Evolutionary conservation across 371 early-diverging fungal genomes (phyloP).

Genomic region (Haplosporangium sp.): DNA sequence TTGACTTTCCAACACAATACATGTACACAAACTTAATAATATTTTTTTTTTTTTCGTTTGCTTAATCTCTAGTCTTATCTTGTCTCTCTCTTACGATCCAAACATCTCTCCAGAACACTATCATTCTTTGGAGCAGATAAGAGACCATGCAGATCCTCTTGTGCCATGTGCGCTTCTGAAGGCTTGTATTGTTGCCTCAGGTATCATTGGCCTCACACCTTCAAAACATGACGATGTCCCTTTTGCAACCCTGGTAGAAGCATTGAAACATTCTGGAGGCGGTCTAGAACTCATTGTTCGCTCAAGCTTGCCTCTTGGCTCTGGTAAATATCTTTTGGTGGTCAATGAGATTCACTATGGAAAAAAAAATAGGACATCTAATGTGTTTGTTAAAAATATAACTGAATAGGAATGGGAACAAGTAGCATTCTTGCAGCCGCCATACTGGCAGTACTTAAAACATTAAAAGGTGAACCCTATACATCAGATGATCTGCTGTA

Average conservation of each 20-base stretch:
- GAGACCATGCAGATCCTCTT: conserved; percentile 49
- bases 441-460: conserved; percentile 38
- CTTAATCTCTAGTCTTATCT: conserved; percentile 19
- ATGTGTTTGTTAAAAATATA: too few species aligned
- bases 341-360: too few species aligned
- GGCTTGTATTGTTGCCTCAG: conserved; percentile 50
- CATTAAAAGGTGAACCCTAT: conserved; percentile 34
- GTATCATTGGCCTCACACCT: conserved; percentile 39
- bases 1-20: not conserved
- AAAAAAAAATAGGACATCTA: too few species aligned
- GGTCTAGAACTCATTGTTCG: conserved; percentile 41
- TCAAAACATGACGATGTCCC: conserved; percentile 26
- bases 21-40: too few species aligned
- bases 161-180: conserved; percentile 47
- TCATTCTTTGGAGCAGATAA: conserved; percentile 39
- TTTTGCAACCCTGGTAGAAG: conserved; percentile 30
- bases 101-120: conserved; percentile 21
- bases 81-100: conserved; percentile 35
- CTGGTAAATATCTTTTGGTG: conserved; percentile 19
- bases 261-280: conserved; percentile 41
- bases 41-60: not conserved
- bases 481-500: conserved; percentile 36
- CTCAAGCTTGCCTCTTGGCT: conserved; percentile 42
- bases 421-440: conserved; percentile 49
- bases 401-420: conserved; percentile 41